Evolutionary conservation across 768 basidiomycete genomes (phyloP).

Genomic region (Termitomyces sp.): DNA sequence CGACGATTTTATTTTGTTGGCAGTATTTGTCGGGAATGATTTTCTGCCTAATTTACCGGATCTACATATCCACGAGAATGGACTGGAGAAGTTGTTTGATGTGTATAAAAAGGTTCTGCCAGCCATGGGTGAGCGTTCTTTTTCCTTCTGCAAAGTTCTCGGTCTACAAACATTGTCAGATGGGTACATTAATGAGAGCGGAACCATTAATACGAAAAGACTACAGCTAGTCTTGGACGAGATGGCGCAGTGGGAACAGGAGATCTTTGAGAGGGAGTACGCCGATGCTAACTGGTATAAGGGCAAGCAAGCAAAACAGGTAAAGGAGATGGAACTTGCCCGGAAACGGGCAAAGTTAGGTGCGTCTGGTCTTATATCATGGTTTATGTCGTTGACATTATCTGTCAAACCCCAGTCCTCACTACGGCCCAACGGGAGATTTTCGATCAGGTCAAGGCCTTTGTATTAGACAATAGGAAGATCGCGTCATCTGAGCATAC

Average conservation of each 20-base stretch:
- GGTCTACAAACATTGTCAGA: slow-evolving; percentile 34
- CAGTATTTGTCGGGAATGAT: slow-evolving; percentile 97
- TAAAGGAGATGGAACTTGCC: slow-evolving; percentile 58
- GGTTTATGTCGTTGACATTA: not conserved
- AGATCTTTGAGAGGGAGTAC: slow-evolving; percentile 89
- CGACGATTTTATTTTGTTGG: slow-evolving; percentile 95
- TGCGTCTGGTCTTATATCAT: slow-evolving; percentile 26
- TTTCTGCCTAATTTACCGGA: slow-evolving; percentile 96
- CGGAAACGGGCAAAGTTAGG: slow-evolving; percentile 58
- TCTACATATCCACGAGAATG: slow-evolving; percentile 96
- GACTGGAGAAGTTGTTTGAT: slow-evolving; percentile 86
- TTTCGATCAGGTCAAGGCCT: slow-evolving; percentile 72
- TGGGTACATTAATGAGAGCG: slow-evolving; percentile 91
- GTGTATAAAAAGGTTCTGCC: slow-evolving; percentile 94
- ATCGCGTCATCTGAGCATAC: slow-evolving; percentile 25
- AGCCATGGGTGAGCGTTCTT: slow-evolving; percentile 44
- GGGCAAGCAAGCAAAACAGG: slow-evolving; percentile 79
- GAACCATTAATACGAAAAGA: slow-evolving; percentile 71
- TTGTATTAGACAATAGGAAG: slow-evolving; percentile 48
- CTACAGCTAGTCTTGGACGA: slow-evolving; percentile 86
- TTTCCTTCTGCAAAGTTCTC: not conserved
- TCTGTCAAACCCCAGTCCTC: slow-evolving; percentile 42
- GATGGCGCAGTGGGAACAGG: slow-evolving; percentile 83
- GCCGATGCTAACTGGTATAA: slow-evolving; percentile 91
- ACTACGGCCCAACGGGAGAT: slow-evolving; percentile 71